phyloP scores from a whole-genome alignment of 2,329 filamentous ascomycete species.

The Exserohilum rostratum region DNA sequence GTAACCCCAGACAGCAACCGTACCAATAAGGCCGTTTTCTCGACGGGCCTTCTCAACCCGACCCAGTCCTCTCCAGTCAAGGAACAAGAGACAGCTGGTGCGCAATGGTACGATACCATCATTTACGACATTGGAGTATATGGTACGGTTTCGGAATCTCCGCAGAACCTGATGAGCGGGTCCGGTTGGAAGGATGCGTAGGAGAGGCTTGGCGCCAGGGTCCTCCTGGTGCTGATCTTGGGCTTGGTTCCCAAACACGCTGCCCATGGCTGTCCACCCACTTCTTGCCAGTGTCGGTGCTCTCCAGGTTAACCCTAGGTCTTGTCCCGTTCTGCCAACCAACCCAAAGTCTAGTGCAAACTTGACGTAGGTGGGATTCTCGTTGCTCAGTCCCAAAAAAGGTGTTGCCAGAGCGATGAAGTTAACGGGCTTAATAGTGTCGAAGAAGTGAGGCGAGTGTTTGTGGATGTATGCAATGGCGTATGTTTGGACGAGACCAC shows the following conservation, averaged over 20 bases:
- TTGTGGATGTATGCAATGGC: conserved; percentile 97
- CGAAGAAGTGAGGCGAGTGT: conserved; percentile 89
- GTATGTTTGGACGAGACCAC: conserved; percentile 89
- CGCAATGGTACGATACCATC: conserved; percentile 94
- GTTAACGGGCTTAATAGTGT: conserved; percentile 83
- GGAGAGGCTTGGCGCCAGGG: conserved; percentile 83
- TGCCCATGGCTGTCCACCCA: conserved; percentile 87
- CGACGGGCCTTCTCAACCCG: conserved; percentile 92
- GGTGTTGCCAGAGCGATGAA: conserved; percentile 89
- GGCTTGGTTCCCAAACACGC: conserved; percentile 72
- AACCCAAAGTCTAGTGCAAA: conserved; percentile 96
- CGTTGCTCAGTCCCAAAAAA: conserved; percentile 90
- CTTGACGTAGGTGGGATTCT: conserved; percentile 96
- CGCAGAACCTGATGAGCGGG: conserved; percentile 86
- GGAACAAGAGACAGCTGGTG: conserved; percentile 93
- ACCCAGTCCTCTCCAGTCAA: conserved; percentile 94
- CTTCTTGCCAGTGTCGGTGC: conserved; percentile 83
- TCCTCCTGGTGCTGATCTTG: conserved; percentile 63
- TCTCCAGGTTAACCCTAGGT: conserved; percentile 92
- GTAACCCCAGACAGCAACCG: conserved; percentile 92
- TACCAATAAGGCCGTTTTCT: conserved; percentile 90
- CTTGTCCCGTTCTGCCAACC: conserved; percentile 93
- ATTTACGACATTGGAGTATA: conserved; percentile 97
- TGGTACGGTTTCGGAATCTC: conserved; percentile 86
- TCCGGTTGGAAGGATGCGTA: conserved; percentile 88